Evolutionary conservation across 2,329 filamentous ascomycete genomes (phyloP), one percentile per base, ranked within the genome.

Genomic region (Leptodontidium sp.): DNA sequence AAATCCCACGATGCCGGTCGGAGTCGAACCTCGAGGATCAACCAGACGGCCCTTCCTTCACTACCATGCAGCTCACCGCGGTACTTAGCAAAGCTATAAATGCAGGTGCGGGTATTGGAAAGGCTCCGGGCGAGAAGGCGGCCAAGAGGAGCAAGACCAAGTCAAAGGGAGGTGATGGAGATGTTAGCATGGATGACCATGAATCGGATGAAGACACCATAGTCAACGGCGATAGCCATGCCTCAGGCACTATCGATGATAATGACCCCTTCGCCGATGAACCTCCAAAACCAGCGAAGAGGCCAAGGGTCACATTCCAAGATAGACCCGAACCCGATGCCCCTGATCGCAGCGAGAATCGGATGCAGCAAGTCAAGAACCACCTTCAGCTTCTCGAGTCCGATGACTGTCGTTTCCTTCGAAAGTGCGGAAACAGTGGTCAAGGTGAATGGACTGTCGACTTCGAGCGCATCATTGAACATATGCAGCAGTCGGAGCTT

Each of bases 381-480:
- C 93, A 96, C 78, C 86, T 95, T n/a, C 81, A 90, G 3, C 80
- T 94, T 1, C 85, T 97, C 8, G 85, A 89, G 15, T 89, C 93
- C 75, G 90, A 92, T 80, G 86, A 87, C 70, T 84, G 88, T 79
- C 82, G 85, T 0, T 94, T 96, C 73, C 83, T 93, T 63, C 87
- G 87, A 24, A 90, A 91, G 77, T 88, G 88, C 72, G 89, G 91
- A 29, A 84, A 81, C 52, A 81, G 84, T 45, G 88, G 88, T 40
- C 85, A 87, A 29, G 90, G 91, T 40, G 89, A 92, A 76, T 99
- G 94, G 93, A 91, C 89, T 0, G 88, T 98, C 5, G 90, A 97
- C 76, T 97, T 96, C 77, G 85, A 87, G n/a, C 84, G 87, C 9
- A 84, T 98, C 4, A 85, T 93, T 63, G 85, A 88, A 53, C 85